Conservation (phyloP, 331 rosid species). For the Acacia concinna region DNA sequence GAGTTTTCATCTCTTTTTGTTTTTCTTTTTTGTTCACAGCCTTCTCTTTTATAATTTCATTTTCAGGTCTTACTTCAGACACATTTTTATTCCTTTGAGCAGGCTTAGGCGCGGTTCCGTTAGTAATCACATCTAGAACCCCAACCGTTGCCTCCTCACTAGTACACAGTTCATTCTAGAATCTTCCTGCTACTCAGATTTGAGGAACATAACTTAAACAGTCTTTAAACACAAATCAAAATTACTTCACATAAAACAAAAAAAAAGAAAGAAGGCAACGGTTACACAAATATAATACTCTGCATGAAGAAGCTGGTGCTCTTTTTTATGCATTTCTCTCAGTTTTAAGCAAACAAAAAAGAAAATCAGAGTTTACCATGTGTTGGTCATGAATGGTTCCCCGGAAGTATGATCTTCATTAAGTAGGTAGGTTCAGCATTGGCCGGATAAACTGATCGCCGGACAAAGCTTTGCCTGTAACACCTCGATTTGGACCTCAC, state of each 20-base stretch:
- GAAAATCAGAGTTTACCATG: neutral
- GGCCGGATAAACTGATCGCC: neutral
- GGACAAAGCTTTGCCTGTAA: neutral
- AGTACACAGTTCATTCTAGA: no score
- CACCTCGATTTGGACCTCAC: neutral
- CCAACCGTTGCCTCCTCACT: no score
- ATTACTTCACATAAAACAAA: no score
- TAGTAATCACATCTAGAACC: no score
- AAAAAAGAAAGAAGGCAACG: no score
- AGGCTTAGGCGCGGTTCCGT: constrained; percentile 49
- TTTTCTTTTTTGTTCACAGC: constrained; percentile 49
- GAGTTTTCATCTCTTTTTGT: constrained; percentile 50
- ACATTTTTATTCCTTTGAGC: constrained; percentile 45
- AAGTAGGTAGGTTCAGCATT: constrained; percentile 21
- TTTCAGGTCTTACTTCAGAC: constrained; percentile 45
- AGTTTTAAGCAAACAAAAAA: neutral
- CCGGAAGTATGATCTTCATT: constrained; percentile 42
- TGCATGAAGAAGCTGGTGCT: neutral
- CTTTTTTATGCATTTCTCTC: neutral
- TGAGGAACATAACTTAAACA: no score
- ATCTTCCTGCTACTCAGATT: no score
- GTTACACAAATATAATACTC: neutral
- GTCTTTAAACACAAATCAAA: no score
- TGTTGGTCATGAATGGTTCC: constrained; percentile 17
- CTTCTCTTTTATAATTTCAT: constrained; percentile 37